phyloP scores from a whole-genome alignment of 2,329 filamentous ascomycete genomes.

The Curvularia sp. region DNA sequence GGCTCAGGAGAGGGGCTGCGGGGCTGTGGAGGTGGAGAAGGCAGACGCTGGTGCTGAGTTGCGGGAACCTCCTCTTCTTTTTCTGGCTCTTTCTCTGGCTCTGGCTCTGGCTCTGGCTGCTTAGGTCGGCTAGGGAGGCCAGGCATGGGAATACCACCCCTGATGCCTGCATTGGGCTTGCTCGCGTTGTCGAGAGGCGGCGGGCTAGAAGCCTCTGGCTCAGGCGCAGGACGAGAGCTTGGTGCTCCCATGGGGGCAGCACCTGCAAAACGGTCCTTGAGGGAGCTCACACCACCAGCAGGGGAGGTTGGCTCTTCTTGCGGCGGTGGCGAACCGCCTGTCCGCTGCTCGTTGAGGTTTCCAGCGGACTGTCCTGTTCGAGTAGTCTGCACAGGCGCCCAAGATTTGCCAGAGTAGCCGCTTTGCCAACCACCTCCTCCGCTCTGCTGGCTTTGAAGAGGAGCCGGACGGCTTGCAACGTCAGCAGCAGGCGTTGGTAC shows the following conservation, averaged over 20 bases:
- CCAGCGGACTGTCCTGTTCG: conserved; percentile 69
- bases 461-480: conserved; percentile 31
- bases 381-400: conserved; percentile 81
- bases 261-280: conserved; percentile 84
- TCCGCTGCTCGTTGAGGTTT: conserved; percentile 66
- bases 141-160: conserved; percentile 79
- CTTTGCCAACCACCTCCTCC: conserved; percentile 85
- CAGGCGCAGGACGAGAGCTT: conserved; percentile 51
- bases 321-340: conserved; percentile 59
- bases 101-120: conserved; percentile 47
- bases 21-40: conserved; percentile 50
- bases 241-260: conserved; percentile 65
- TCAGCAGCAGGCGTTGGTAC: conserved; percentile 53
- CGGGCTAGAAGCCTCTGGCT: conserved; percentile 57
- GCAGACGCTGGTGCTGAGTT: conserved; percentile 59
- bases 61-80: conserved; percentile 57
- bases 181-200: conserved; percentile 71
- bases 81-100: conserved; percentile 39
- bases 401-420: conserved; percentile 86
- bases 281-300: conserved; percentile 71
- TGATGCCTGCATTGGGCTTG: conserved; percentile 67
- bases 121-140: conserved; percentile 70
- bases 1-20: conserved; percentile 59
- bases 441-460: conserved; percentile 67
- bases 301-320: conserved; percentile 63